Percentiles rank a stretch among this genome's conserved stretches.
These are phyloP conservation scores for Erysimum cheiri DNA, from an alignment of 441 rosid species.

Conservation along the genomic window DNA sequence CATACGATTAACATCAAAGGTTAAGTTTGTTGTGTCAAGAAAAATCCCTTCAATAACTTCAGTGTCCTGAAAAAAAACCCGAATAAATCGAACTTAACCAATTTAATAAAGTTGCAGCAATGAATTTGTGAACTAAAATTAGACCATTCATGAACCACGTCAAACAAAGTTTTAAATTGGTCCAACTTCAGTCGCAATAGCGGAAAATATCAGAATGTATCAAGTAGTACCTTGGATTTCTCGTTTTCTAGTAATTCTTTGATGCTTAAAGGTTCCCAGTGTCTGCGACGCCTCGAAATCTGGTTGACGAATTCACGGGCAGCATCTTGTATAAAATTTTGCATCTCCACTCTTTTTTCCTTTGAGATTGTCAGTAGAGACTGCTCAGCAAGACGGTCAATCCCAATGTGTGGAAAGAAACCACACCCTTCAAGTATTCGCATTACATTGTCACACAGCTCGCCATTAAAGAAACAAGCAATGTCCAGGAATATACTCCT, in stretches of 20 bases:
- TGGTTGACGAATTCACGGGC: neutral
- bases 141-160: too few relatives aligned
- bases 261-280: conserved; percentile 13
- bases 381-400: neutral
- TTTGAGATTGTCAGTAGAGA: neutral
- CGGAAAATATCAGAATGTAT: neutral
- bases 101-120: too few relatives aligned
- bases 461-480: neutral
- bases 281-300: conserved; percentile 28
- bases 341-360: neutral
- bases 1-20: neutral
- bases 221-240: neutral
- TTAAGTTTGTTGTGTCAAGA: neutral
- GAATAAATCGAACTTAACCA: too few relatives aligned
- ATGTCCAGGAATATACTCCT: neutral
- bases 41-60: conserved; percentile 31
- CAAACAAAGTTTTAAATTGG: too few relatives aligned
- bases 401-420: neutral
- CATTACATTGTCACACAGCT: neutral
- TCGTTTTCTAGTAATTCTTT: neutral
- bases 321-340: neutral
- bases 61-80: conserved; percentile 19
- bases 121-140: too few relatives aligned
- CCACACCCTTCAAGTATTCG: neutral
- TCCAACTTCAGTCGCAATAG: too few relatives aligned